Evolutionary conservation across 306 rosid species (phyloP), one percentile per base, ranked within the genome.

Genomic region (Casuarina glauca): DNA sequence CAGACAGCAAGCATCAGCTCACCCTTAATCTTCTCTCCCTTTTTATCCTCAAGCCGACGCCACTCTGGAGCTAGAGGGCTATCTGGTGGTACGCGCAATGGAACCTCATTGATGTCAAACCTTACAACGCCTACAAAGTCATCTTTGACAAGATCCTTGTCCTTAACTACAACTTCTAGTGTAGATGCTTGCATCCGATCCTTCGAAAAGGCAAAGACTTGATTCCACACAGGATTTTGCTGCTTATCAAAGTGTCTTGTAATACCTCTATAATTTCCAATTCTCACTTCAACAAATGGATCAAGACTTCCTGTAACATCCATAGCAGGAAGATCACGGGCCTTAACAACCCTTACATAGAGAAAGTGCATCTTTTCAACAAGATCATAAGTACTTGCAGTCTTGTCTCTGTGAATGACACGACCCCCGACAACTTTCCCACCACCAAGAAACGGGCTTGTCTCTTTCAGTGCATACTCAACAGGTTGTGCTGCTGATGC

Each of bases 1-100:
- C 97, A 91, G n/a, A 94, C 93, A 19, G 96, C 97, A 26, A 91
- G 90, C 98, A 94, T 94, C 45, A 94, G 75, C 84, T 94, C 98
- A 43, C 97, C 93, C 69, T 90, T 89, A 60, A 85, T 76, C 84
- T 90, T 94, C 44, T 94, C 94, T 6, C 94, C 89, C 38, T 90
- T 94, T 81, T 89, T 89, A 71, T 91, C 93, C 67, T 77, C 88
- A 15, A 94, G 90, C 6, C 97, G 77, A 66, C 90, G 89, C 98
- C 98, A 94, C 58, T 92, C 96, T 17, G 98, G 96, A 5, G 98
- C 98, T 69, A 94, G 67, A 78, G 94, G 94, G 71, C 98, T 90
- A 76, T 94, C 98, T 0, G 98, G 98, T 9, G 97, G 96, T 1
- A 90, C 96, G 58, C 97, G 86, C 51, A 82, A 49, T 3, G 97